These are phyloP conservation scores for Aureobasidium namibiae DNA, from an alignment of 2,329 filamentous ascomycete genomes.

Conservation along the genomic window DNA sequence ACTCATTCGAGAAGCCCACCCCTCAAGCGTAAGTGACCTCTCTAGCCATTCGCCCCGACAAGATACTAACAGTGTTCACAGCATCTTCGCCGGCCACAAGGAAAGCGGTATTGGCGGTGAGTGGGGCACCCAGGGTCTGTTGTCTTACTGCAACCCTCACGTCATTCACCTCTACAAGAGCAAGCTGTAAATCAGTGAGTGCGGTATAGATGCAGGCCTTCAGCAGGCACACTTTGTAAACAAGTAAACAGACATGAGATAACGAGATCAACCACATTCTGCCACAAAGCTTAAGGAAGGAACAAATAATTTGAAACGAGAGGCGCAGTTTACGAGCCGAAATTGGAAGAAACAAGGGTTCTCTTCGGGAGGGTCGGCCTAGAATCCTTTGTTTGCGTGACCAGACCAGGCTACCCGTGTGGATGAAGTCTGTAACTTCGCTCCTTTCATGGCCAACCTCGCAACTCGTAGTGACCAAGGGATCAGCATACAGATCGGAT, in stretches of 20 bases:
- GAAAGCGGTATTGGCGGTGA: slow-evolving; percentile 71
- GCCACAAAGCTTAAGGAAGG: background rate
- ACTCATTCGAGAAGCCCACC: slow-evolving; percentile 41
- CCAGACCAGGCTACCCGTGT: too few relatives aligned
- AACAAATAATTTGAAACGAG: background rate
- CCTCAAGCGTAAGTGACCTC: slow-evolving; percentile 29
- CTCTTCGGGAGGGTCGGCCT: too few relatives aligned
- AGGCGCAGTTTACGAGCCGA: background rate
- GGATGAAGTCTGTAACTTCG: too few relatives aligned
- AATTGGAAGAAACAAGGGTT: too few relatives aligned
- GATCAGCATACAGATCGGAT: too few relatives aligned
- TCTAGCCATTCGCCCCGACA: background rate
- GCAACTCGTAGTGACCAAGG: too few relatives aligned
- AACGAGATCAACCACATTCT: background rate
- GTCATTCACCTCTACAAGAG: slow-evolving; percentile 40
- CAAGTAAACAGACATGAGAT: background rate
- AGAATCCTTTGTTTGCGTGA: too few relatives aligned
- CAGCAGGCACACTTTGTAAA: background rate
- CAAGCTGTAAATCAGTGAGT: slow-evolving; percentile 15
- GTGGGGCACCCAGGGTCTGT: slow-evolving; percentile 37
- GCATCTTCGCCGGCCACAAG: slow-evolving; percentile 56
- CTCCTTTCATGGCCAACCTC: too few relatives aligned
- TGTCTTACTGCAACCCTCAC: slow-evolving; percentile 41
- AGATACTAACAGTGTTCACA: background rate
- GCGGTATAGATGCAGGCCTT: background rate